Evolutionary conservation across 2,329 filamentous ascomycete species (phyloP).

Genomic region (Fusarium phyllophilum): DNA sequence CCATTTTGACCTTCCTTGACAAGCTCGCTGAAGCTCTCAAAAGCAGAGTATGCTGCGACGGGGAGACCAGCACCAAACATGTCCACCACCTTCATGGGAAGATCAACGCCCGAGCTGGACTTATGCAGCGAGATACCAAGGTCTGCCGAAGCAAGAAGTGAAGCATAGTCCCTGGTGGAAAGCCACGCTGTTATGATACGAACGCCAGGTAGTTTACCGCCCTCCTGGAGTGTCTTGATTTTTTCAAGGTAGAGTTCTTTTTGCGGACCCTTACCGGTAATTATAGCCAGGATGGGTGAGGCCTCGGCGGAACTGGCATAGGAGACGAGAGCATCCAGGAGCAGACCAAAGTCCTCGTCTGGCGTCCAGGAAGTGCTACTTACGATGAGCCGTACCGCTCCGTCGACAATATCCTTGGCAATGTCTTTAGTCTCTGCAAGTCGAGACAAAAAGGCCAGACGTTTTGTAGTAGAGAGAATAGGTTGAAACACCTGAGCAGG

Average conservation of each 20-base stretch:
- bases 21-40: slow-evolving; percentile 91
- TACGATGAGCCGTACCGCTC: slow-evolving; percentile 76
- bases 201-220: slow-evolving; percentile 74
- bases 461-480: slow-evolving; percentile 58
- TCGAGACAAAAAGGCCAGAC: slow-evolving; percentile 69
- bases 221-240: slow-evolving; percentile 69
- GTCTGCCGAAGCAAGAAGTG: slow-evolving; percentile 84
- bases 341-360: slow-evolving; percentile 91
- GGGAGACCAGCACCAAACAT: slow-evolving; percentile 97
- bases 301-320: slow-evolving; percentile 68
- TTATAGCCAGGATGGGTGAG: slow-evolving; percentile 84
- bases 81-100: slow-evolving; percentile 99
- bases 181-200: slow-evolving; percentile 86
- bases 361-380: slow-evolving; percentile 98
- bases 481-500: slow-evolving; percentile 86
- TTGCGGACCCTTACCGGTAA: slow-evolving; percentile 93
- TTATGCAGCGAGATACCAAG: slow-evolving; percentile 92
- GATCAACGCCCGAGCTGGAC: slow-evolving; percentile 91
- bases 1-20: slow-evolving; percentile 89
- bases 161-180: slow-evolving; percentile 83
- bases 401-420: slow-evolving; percentile 67
- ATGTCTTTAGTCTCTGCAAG: slow-evolving; percentile 72
- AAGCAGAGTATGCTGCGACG: slow-evolving; percentile 85
- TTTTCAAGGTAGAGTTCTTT: slow-evolving; percentile 77
- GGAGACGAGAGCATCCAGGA: slow-evolving; percentile 81